These are phyloP conservation scores for Cryphonectria carpinicola DNA, from an alignment of 2,329 filamentous ascomycete genomes.

Conservation along the genomic window DNA sequence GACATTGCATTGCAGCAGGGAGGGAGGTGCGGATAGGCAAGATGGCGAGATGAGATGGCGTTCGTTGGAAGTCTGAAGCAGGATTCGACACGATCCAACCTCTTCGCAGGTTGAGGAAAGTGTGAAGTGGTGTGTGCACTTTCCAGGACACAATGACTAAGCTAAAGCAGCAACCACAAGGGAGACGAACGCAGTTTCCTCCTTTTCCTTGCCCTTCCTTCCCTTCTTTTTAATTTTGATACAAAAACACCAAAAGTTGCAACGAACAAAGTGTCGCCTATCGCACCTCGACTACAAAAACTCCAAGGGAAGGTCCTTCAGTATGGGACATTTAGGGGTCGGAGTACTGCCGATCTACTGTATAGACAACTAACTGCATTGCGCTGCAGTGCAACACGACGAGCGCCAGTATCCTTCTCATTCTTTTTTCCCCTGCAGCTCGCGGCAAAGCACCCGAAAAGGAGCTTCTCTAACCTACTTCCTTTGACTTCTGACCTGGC, in stretches of 20 bases:
- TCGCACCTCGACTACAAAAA: neutral
- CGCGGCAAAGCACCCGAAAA: neutral
- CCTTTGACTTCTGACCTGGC: neutral
- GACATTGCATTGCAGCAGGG: constrained; percentile 25
- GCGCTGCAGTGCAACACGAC: constrained; percentile 24
- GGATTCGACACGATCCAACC: constrained; percentile 2
- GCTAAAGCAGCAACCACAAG: neutral
- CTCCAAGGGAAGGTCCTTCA: neutral
- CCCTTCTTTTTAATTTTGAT: too few relatives aligned
- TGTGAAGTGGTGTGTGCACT: neutral
- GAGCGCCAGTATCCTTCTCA: neutral
- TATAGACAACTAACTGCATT: constrained; percentile 3
- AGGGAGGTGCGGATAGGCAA: constrained; percentile 5
- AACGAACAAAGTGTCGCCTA: neutral
- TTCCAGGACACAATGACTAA: neutral
- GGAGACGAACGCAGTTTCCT: neutral
- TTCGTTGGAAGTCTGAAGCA: neutral
- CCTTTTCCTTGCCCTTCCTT: too few relatives aligned
- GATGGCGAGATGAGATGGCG: neutral
- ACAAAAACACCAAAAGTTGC: neutral
- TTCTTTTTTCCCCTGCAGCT: neutral
- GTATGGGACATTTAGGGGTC: neutral
- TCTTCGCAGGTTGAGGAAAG: neutral
- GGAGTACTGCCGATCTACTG: constrained; percentile 13
- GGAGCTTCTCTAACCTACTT: too few relatives aligned